phyloP scores from a whole-genome alignment of 2,329 filamentous ascomycete genomes.

The Ceratocystis ficicola region DNA sequence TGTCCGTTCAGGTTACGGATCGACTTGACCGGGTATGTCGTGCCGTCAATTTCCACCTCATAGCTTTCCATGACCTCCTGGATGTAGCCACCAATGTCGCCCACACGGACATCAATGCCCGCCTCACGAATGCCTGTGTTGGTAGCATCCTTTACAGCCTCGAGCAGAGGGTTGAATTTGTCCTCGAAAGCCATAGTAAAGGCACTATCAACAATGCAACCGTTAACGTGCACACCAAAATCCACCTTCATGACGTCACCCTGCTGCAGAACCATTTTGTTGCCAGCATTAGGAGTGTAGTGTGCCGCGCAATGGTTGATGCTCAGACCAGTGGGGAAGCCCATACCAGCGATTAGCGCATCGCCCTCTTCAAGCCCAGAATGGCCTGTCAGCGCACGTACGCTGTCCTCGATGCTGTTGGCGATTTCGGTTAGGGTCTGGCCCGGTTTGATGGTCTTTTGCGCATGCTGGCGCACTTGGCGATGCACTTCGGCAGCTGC shows the following conservation, averaged over 20 bases:
- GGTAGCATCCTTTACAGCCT: constrained; percentile 62
- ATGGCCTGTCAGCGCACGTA: constrained; percentile 59
- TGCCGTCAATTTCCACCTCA: constrained; percentile 57
- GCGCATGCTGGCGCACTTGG: constrained; percentile 65
- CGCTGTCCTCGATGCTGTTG: constrained; percentile 67
- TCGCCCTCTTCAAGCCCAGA: constrained; percentile 61
- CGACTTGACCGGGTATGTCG: constrained; percentile 55
- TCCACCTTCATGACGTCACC: constrained; percentile 75
- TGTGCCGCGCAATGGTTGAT: constrained; percentile 69
- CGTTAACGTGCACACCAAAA: constrained; percentile 70
- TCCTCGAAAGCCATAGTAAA: constrained; percentile 69
- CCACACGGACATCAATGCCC: constrained; percentile 66
- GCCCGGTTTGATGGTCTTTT: constrained; percentile 63
- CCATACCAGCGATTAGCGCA: constrained; percentile 60
- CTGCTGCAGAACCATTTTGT: constrained; percentile 59
- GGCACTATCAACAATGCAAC: constrained; percentile 67
- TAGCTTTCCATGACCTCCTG: constrained; percentile 71
- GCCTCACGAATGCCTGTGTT: constrained; percentile 76
- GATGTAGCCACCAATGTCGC: constrained; percentile 57
- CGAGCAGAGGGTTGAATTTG: constrained; percentile 61
- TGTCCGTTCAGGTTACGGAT: constrained; percentile 65
- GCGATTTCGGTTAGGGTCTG: constrained; percentile 64
- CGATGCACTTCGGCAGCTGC: constrained; percentile 65
- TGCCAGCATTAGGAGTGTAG: constrained; percentile 67
- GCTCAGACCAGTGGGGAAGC: constrained; percentile 66